Conservation (phyloP, 2,329 filamentous ascomycete genomes). For the Penicillium sp. region DNA sequence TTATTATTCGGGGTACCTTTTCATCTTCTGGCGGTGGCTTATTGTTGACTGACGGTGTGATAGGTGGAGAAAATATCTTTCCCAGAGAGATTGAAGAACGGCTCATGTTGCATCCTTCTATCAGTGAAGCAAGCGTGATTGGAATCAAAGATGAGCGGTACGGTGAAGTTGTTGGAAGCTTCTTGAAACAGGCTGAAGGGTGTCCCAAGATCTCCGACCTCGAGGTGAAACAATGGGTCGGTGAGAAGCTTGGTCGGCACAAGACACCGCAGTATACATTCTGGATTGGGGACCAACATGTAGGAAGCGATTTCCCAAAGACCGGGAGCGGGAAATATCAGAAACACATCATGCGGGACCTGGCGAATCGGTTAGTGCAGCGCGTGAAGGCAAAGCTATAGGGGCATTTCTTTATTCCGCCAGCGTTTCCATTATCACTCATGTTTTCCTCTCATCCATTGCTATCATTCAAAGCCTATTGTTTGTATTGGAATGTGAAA, state of each 20-base stretch:
- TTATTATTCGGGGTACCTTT: conserved; percentile 63
- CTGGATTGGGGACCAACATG: conserved; percentile 63
- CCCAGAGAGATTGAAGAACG: conserved; percentile 70
- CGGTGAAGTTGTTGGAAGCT: conserved; percentile 54
- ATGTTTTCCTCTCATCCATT: background rate
- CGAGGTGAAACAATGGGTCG: conserved; percentile 59
- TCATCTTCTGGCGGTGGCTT: too few relatives aligned
- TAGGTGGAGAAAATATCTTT: conserved; percentile 66
- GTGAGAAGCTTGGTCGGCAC: conserved; percentile 57
- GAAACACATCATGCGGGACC: too few relatives aligned
- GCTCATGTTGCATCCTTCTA: conserved; percentile 58
- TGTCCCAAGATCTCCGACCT: conserved; percentile 43
- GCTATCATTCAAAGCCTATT: background rate
- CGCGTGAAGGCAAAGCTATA: conserved; percentile 57
- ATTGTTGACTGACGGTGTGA: background rate
- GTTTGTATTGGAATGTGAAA: background rate
- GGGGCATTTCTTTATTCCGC: background rate
- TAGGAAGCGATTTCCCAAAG: conserved; percentile 54
- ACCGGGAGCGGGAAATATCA: too few relatives aligned
- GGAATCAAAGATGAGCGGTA: conserved; percentile 56
- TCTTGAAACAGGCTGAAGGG: conserved; percentile 38
- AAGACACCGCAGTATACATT: conserved; percentile 68
- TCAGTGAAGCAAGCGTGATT: conserved; percentile 62
- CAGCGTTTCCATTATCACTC: background rate
- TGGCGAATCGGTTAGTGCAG: too few relatives aligned